Conservation (phyloP, 2,329 filamentous ascomycete genomes). For the Diaporthe citriasiana region DNA sequence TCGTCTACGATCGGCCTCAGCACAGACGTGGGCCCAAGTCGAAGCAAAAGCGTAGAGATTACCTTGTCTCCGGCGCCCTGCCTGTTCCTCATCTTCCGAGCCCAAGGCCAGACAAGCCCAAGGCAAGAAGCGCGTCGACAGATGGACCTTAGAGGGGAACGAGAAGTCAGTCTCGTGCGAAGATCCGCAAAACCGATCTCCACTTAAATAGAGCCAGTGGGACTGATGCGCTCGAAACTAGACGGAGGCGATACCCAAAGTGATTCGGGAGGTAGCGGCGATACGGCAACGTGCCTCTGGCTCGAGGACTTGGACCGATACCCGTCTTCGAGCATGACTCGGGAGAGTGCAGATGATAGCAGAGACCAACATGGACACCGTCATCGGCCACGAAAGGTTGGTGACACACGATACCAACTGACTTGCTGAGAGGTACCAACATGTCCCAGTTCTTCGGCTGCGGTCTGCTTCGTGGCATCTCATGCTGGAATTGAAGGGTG, state of each 20-base stretch:
- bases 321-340: not conserved
- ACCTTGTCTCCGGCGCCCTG: slow-evolving; percentile 35
- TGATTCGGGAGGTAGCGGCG: not conserved
- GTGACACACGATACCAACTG: slow-evolving; percentile 6
- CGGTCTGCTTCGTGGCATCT: slow-evolving; percentile 29
- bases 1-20: slow-evolving; percentile 17
- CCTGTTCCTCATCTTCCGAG: slow-evolving; percentile 1
- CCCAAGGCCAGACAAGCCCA: slow-evolving; percentile 5
- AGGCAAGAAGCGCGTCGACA: not conserved
- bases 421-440: slow-evolving; percentile 1
- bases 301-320: not conserved
- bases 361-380: not conserved
- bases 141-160: slow-evolving; percentile 20
- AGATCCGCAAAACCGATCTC: not conserved
- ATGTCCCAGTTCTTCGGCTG: slow-evolving; percentile 7
- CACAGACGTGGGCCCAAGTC: not conserved
- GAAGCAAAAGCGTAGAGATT: not conserved
- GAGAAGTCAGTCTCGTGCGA: slow-evolving; percentile 3
- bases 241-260: slow-evolving; percentile 18
- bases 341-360: not conserved
- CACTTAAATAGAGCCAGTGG: not conserved
- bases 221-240: slow-evolving; percentile 30
- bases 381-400: slow-evolving; percentile 17
- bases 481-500: slow-evolving; percentile 36
- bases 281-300: not conserved